Evolutionary conservation across 78 protist genomes (phyloP), one percentile per base, ranked within the genome.

Genomic region (Dictyostelium capitatum): DNA sequence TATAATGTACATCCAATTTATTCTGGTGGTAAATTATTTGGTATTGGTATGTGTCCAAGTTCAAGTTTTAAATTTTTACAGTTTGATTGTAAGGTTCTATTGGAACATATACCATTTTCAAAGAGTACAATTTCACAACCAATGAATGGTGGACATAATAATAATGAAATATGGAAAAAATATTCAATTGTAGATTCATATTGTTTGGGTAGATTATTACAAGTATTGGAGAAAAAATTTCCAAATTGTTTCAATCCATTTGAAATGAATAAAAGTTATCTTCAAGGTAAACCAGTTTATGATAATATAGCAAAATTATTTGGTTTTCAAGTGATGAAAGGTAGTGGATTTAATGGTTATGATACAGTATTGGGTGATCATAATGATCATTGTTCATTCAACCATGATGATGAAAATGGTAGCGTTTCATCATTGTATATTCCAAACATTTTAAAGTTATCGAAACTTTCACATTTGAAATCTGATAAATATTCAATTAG

Each of bases 1-100:
- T 74, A 50, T 3, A 78, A 87, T 77, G 84, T 87, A 20, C 93
- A 87, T 51, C 64, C 78, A 48, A 77, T 87, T 1, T 77, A 87
- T 37, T 53, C 17, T 10, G 19, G 51, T 65, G 53, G 70, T 15
- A 9, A 46, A 51, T 64, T 77, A 20, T 8, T 72, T 37, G 93
- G 93, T 9, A 12, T 87, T 0, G 93, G 72, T 25, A 65, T 87
- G 72, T 87, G 93, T 9, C 23, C 69, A 6, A 51, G 17, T 32
- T 77, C 84, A 65, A 75, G 83, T 47, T 30, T 77, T 30, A 43
- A 51, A 65, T 70, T 87, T 47, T n/a, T 77, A 64, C 30, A 54
- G 37, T 87, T 74, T 65, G 37, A 78, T 65, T 64, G 69, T 77
- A 74, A 48, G 9, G 10, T 12, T 87, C 20, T 37, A 32, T 47